A percentile compares a stretch with the other conserved stretches of the same genome.
Evolutionary conservation across 495 filamentous ascomycete genomes (phyloP).

Genomic region (Penicillium paradoxum): DNA sequence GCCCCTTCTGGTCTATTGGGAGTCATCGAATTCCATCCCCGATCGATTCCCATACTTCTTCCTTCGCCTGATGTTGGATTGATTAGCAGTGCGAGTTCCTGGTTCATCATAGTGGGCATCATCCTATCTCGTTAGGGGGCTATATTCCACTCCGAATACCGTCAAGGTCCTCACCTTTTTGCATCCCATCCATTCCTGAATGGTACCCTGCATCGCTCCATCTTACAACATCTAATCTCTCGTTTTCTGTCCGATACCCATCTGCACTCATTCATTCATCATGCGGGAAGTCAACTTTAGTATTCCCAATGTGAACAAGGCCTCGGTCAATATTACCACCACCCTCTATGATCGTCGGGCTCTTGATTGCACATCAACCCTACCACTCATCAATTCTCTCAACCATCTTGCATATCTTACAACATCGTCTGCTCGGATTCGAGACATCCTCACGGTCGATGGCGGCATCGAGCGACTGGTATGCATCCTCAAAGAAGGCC

Average conservation of each 20-base stretch:
- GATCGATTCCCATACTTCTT: not conserved
- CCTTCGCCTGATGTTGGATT: conserved; percentile 21
- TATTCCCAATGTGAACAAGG: conserved; percentile 99
- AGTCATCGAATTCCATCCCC: conserved; percentile 5
- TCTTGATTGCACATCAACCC: conserved; percentile 94
- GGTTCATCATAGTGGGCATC: conserved; percentile 13
- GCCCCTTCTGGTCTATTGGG: conserved; percentile 8
- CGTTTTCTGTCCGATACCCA: not conserved
- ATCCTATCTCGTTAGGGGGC: conserved; percentile 21
- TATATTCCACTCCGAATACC: conserved; percentile 13
- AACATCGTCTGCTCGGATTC: conserved; percentile 94
- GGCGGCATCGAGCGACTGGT: conserved; percentile 93
- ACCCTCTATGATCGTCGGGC: conserved; percentile 96
- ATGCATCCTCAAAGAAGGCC: conserved; percentile 94
- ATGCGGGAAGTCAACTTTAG: conserved; percentile 99
- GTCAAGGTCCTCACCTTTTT: conserved; percentile 21
- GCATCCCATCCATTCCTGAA: conserved; percentile 9
- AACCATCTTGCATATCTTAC: conserved; percentile 98
- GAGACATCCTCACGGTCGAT: conserved; percentile 97
- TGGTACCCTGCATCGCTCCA: conserved; percentile 8
- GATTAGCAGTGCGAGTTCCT: conserved; percentile 12
- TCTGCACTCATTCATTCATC: conserved; percentile 24
- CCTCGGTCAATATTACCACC: conserved; percentile 97
- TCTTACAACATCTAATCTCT: conserved; percentile 1
- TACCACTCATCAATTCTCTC: conserved; percentile 95